phyloP scores from a whole-genome alignment of 345 rosid species.

The Rubroshorea leprosula region DNA sequence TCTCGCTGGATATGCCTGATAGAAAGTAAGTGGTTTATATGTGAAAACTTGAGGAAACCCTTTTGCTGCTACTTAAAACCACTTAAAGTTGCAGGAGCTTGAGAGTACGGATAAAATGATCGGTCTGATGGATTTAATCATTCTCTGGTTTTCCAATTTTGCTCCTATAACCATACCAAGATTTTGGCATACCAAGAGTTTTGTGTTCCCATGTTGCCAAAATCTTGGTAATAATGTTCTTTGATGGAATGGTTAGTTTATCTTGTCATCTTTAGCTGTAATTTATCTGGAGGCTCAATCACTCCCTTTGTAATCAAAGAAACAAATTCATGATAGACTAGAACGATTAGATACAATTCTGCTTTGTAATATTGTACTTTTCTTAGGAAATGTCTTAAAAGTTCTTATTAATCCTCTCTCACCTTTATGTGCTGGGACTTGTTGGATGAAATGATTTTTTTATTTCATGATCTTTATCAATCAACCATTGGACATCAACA shows the following conservation, averaged over 20 bases:
- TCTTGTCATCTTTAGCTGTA: conserved; percentile 5
- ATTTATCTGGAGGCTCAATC: background rate
- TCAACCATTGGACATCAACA: too few species aligned
- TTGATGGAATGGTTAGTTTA: conserved; percentile 1
- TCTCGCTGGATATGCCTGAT: conserved; percentile 13
- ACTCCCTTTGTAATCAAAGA: conserved; percentile 11
- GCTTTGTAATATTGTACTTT: conserved; percentile 1
- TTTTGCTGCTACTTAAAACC: conserved; percentile 10
- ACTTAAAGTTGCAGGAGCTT: conserved; percentile 9
- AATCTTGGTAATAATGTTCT: background rate
- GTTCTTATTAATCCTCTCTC: too few species aligned
- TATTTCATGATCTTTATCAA: too few species aligned
- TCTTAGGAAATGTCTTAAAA: background rate
- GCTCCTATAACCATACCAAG: conserved; percentile 9
- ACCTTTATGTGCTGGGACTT: too few species aligned
- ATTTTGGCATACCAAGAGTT: too few species aligned
- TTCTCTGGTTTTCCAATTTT: background rate
- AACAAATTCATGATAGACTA: conserved; percentile 16
- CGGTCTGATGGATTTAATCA: background rate
- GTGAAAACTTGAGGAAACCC: background rate
- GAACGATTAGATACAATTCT: conserved; percentile 2
- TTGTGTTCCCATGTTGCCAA: conserved; percentile 6
- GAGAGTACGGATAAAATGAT: conserved; percentile 7
- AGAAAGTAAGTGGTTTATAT: conserved; percentile 10
- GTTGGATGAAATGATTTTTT: too few species aligned